Base-by-base conservation (phyloP, 192 early-diverging fungal genomes). In the Backusella liffmaniae region DNA sequence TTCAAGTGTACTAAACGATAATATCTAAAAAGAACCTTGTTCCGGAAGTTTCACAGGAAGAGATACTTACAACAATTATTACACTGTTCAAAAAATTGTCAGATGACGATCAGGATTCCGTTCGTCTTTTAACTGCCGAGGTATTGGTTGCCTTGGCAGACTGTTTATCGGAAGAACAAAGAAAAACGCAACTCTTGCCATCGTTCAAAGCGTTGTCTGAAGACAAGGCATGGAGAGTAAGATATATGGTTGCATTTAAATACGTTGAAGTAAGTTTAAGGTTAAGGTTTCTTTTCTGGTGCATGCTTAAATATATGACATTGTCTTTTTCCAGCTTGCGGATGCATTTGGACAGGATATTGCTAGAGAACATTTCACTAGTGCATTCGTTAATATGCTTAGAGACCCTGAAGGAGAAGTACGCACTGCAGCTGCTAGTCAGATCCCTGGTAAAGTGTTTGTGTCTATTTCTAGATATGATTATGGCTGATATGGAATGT, bases 181-280 rank as follows among this genome's bases (percentile, higher is more conserved):
- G 81, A 79, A 95, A 93, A 82, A 82, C 85, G 49, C 87, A 94
- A 72, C 87, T 94, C 59, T 74, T 97, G 62, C 88, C 87, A 73
- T 86, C 88, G 36, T 88, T 99, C 67, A 91, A 92, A 65, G 79
- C 75, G 51, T 87, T 98, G 89, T 93, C 92, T 67, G 82, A 88
- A 30, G 98, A 99, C 84, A 97, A 96, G 81, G 96, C 95, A 70
- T 99, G 98, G 98, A 90, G 98, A 74, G 97, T 99, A 56, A 86
- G 97, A 67, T 99, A 98, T 80, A 99, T 98, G 96, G 94, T 97
- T 86, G 98, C 98, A 4, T 95, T 96, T 76, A 98, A 99, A 86
- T 98, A 96, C 91, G 94, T 97, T 59, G 91, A 93, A 78, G 93
- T 98, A 80, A 72, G 51, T 76, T 3, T 26, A 78, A 56, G n/a